A percentile compares a stretch with the other conserved stretches of the same genome.
Evolutionary conservation across 2,329 filamentous ascomycete species (phyloP).

Genomic region (Colletotrichum sp.): DNA sequence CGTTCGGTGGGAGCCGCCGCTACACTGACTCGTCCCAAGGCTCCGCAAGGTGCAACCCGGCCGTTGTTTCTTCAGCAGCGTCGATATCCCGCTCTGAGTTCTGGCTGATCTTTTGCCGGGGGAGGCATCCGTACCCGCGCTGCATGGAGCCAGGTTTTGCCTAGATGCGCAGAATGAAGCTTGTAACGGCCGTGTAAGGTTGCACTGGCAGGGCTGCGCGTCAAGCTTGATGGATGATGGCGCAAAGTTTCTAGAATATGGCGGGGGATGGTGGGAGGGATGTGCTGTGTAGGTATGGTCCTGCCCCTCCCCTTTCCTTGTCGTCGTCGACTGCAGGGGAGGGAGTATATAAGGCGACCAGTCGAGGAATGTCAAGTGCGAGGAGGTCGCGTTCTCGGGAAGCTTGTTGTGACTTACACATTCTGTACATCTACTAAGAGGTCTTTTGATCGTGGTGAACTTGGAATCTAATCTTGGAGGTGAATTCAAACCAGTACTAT

Average conservation of each 20-base stretch:
- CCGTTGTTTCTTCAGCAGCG: background rate
- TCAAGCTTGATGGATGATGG: background rate
- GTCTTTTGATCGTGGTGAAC: background rate
- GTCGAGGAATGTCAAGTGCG: background rate
- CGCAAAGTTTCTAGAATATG: background rate
- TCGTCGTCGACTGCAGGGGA: background rate
- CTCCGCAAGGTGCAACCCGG: background rate
- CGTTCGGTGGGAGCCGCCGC: background rate
- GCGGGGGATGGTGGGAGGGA: background rate
- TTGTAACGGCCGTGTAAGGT: background rate
- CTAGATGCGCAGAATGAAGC: background rate
- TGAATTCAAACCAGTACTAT: background rate
- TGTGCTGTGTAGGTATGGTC: background rate
- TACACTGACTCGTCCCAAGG: background rate
- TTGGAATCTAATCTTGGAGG: background rate
- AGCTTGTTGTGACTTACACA: background rate
- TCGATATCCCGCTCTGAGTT: background rate
- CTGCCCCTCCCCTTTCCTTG: background rate
- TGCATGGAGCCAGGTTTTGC: background rate
- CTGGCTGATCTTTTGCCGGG: background rate
- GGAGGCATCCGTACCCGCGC: background rate
- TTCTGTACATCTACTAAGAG: accelerated
- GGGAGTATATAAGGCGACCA: background rate
- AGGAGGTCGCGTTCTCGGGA: background rate
- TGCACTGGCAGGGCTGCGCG: background rate